Base-by-base conservation (phyloP, 176 grass and related monocot species). In the Melocanna baccifera region DNA sequence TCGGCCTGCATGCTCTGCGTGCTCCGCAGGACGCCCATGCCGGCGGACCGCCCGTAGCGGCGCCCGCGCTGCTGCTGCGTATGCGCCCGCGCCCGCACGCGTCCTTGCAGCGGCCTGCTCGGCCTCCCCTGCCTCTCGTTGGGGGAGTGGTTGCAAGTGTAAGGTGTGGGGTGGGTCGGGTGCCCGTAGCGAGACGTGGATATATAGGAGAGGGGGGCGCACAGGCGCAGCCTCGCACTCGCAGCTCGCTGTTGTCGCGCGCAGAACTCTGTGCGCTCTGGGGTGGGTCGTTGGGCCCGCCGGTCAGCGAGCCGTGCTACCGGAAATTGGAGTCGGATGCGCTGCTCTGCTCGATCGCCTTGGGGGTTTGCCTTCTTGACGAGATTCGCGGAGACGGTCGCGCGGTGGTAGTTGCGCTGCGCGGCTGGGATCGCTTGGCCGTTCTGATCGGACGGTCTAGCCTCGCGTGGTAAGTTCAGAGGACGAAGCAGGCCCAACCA, bases 1-100 rank as follows among this genome's bases (percentile, higher is more conserved):
- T 98, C 96, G 39, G 93, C 93, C 87, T 98, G 87, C 63, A 98
- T 78, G 65, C 89, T 95, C 63, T 93, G 91, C 68, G 91, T 95
- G 83, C 90, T 97, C 78, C 92, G 80, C 68, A 98, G 70, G 14
- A 98, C 93, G 59, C 96, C 93, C 96, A 95, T 97, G 73, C 8
- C 9, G 67, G 19, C 16, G 18, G 78, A 42, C 12, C 3, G 61
- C 28, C 26, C 12, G 23, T 2, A 10, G 51, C 52, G 6, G 18
- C 15, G 29, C 28, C 11, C 19, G 63, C 30, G 63, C 9, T 1
- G 55, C n/a, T 12, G 57, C n/a, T 67, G 32, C 32, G 20, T 45
- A 9, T 42, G 15, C 34, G 28, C 61, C 25, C 12, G 25, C 1
- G 45, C 37, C 1, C 13, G 2, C n/a, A 19, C 28, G 14, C 1